These are phyloP conservation scores for Nidula niveotomentosa DNA, from an alignment of 1,284 basidiomycete genomes.

Conservation along the genomic window DNA sequence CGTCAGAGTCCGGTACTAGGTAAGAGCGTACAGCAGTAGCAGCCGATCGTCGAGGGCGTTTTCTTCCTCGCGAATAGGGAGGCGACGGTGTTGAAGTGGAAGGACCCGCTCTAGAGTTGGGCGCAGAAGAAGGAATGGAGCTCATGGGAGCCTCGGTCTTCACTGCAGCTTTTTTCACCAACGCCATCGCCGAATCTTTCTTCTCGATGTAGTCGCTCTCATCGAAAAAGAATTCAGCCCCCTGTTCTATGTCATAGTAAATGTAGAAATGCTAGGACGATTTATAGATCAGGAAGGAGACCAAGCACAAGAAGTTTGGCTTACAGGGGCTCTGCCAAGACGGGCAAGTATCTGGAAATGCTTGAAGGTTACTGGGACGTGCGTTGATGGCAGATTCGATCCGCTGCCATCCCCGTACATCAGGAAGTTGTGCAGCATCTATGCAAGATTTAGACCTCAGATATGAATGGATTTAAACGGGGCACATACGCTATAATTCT, in stretches of 20 bases:
- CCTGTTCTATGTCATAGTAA: conserved; percentile 58
- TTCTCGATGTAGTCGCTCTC: conserved; percentile 62
- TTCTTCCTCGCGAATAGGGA: conserved; percentile 33
- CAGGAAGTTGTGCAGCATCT: conserved; percentile 51
- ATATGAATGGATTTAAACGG: conserved; percentile 3
- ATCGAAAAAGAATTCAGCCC: conserved; percentile 64
- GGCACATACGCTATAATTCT: conserved; percentile 47
- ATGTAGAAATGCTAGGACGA: conserved; percentile 46
- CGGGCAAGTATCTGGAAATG: conserved; percentile 70
- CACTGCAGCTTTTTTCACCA: conserved; percentile 29
- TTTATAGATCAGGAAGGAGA: not conserved
- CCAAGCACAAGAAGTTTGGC: conserved; percentile 19
- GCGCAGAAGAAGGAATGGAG: conserved; percentile 20
- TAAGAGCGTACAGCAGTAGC: conserved; percentile 57
- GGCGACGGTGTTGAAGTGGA: conserved; percentile 2
- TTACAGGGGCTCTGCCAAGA: conserved; percentile 56
- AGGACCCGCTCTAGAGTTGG: conserved; percentile 7
- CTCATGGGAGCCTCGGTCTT: conserved; percentile 38
- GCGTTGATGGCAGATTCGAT: conserved; percentile 19
- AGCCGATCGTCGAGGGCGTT: conserved; percentile 58
- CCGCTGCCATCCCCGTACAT: conserved; percentile 24
- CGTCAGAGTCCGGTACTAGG: conserved; percentile 68
- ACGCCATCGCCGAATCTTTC: conserved; percentile 19
- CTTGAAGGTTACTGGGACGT: conserved; percentile 70
- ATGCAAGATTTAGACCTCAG: not conserved